Evolutionary conservation across 176 grass and related monocot species (phyloP).

Genomic region (Aechmea fasciata): DNA sequence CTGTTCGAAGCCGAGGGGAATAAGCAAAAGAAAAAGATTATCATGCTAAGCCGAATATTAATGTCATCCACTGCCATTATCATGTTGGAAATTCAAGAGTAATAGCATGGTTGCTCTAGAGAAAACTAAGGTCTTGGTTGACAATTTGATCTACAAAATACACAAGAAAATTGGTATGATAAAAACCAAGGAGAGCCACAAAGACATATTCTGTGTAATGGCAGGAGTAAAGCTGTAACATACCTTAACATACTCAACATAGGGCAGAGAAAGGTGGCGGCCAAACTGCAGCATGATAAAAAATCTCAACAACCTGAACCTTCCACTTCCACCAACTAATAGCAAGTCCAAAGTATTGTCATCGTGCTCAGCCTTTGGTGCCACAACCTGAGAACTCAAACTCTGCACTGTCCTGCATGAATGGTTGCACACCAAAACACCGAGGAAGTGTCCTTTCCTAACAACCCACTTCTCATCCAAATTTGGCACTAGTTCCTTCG

Average conservation of each 20-base stretch:
- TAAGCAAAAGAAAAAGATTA: not conserved
- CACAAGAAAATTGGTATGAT: no score
- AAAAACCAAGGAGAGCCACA: no score
- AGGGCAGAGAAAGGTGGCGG: slow-evolving; percentile 81
- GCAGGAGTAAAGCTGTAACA: slow-evolving; percentile 1
- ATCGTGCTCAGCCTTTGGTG: slow-evolving; percentile 80
- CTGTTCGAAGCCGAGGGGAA: not conserved
- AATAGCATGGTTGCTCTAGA: no score
- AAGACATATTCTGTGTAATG: not conserved
- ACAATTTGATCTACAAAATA: no score
- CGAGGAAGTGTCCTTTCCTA: slow-evolving; percentile 82
- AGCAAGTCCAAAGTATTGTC: slow-evolving; percentile 90
- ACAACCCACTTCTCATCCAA: slow-evolving; percentile 97
- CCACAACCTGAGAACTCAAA: slow-evolving; percentile 88
- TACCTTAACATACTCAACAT: slow-evolving; percentile 96
- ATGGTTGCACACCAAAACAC: slow-evolving; percentile 92
- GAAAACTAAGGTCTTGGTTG: no score
- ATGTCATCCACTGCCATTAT: not conserved
- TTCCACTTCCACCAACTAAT: slow-evolving; percentile 73
- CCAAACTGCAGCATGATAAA: slow-evolving; percentile 87
- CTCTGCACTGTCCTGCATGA: slow-evolving; percentile 95
- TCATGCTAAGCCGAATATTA: not conserved
- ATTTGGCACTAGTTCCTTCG: slow-evolving; percentile 68
- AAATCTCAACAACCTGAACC: slow-evolving; percentile 84
- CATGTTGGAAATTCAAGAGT: no score